phyloP scores from a whole-genome alignment of 2,329 filamentous ascomycete genomes.

The Neurospora sp. region DNA sequence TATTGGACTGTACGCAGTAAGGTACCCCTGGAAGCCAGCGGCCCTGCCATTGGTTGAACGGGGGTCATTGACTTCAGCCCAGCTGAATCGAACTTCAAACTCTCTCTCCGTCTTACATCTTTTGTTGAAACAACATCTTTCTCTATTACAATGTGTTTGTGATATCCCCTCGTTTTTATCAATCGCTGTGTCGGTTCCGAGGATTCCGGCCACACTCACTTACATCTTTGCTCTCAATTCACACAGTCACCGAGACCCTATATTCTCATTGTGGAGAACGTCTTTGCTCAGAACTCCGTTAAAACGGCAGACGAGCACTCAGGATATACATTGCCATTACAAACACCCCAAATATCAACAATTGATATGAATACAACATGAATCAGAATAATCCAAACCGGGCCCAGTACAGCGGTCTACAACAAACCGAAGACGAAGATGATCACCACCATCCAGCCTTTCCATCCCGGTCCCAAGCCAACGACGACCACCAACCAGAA shows the following conservation, averaged over 20 bases:
- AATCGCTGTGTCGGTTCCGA: not conserved
- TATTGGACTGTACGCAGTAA: not conserved
- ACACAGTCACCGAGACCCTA: not conserved
- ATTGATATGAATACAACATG: not conserved
- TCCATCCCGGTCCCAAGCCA: not conserved
- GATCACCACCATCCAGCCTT: not conserved
- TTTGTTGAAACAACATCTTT: not conserved
- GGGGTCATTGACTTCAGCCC: not conserved
- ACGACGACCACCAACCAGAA: not conserved
- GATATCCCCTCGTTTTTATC: not conserved
- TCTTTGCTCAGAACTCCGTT: not conserved
- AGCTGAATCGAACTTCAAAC: not conserved
- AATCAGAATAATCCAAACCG: not conserved
- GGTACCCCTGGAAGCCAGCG: not conserved
- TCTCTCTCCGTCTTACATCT: not conserved
- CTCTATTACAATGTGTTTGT: not conserved
- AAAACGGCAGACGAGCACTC: not conserved
- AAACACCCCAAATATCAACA: too few relatives aligned
- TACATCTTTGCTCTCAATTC: too few relatives aligned
- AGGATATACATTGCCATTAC: too few relatives aligned
- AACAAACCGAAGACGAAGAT: not conserved
- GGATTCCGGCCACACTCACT: not conserved
- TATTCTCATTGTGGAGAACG: not conserved
- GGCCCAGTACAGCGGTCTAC: conserved; percentile 1
- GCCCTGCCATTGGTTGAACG: not conserved